Base-by-base conservation (phyloP, 179 eudicot genomes). In the Beta lomatogona region DNA sequence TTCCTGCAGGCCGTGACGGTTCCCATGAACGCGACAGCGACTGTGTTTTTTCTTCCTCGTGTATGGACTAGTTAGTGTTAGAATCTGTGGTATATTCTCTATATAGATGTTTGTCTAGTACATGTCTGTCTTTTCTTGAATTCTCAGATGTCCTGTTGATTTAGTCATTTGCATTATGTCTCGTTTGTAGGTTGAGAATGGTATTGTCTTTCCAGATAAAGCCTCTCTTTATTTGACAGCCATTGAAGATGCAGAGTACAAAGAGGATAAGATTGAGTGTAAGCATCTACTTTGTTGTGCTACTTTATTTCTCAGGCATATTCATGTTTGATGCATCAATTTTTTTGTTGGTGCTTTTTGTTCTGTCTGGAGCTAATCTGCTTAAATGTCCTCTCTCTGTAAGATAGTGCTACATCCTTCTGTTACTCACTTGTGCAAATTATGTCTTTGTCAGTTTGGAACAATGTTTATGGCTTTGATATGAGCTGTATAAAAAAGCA, bases 261-360 rank as follows among this genome's bases (percentile, higher is more conserved):
- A 97, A 83, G 97, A 97, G 82, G 98, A 97, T 86, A 97, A 97
- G 86, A 94, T 97, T 89, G 97, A 97, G 84, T 96, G 99, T 97
- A 83, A 90, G 95, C 81, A 65, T 76, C 76, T 80, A 3, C 59
- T 77, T 11, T 72, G 10, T 44, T 79, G n/a, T 67, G 73, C 54
- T 10, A n/a, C 4, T 73, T 73, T 50, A 12, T 22, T 71, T 76
- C 46, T 6, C 14, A 76, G 46, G 53, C 81, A 69, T 80, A 50
- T 36, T 79, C 25, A 8, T 45, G 63, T 52, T 69, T 46, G 52
- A n/a, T 73, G 64, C 71, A 57, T 48, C 41, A 22, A n/a, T 9
- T 19, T 65, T 78, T 25, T 44, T 13, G 16, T 46, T 28, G 48
- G 21, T 65, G 63, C 63, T 14, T 12, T 36, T 69, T 79, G 54